phyloP scores from a whole-genome alignment of 2,329 filamentous ascomycete species.

The Didymella segeticola region DNA sequence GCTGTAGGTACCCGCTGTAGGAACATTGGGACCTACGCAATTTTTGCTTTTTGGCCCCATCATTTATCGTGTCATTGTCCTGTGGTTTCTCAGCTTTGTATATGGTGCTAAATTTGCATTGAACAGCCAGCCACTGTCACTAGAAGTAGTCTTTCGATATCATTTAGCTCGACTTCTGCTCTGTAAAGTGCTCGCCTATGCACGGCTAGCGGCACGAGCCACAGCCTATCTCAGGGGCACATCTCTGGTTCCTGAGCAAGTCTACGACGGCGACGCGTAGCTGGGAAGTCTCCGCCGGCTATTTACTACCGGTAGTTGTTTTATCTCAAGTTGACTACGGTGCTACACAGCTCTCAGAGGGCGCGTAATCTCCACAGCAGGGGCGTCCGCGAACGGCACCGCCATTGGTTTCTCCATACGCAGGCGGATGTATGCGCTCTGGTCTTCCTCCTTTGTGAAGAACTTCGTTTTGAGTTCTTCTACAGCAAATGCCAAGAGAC shows the following conservation, averaged over 20 bases:
- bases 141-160: conserved; percentile 10
- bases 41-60: not conserved
- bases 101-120: conserved; percentile 1
- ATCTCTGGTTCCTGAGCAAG: not conserved
- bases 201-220: conserved; percentile 13
- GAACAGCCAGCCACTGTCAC: conserved; percentile 11
- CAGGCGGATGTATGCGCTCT: conserved; percentile 64
- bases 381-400: conserved; percentile 74
- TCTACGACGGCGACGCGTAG: not conserved
- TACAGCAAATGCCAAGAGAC: conserved; percentile 50
- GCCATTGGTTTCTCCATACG: conserved; percentile 75
- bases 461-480: conserved; percentile 51
- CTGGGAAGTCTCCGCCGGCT: not conserved
- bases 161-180: not conserved
- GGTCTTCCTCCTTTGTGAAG: conserved; percentile 36
- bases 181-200: conserved; percentile 11
- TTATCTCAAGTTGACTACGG: not conserved
- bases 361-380: conserved; percentile 66
- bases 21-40: not conserved
- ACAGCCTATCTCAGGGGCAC: conserved; percentile 1
- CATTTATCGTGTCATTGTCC: not conserved
- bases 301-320: not conserved
- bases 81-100: not conserved
- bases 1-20: conserved; percentile 1
- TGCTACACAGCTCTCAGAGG: conserved; percentile 20